Conservation (phyloP, 352 stramenopile species). For the Pythium guiyangense region DNA sequence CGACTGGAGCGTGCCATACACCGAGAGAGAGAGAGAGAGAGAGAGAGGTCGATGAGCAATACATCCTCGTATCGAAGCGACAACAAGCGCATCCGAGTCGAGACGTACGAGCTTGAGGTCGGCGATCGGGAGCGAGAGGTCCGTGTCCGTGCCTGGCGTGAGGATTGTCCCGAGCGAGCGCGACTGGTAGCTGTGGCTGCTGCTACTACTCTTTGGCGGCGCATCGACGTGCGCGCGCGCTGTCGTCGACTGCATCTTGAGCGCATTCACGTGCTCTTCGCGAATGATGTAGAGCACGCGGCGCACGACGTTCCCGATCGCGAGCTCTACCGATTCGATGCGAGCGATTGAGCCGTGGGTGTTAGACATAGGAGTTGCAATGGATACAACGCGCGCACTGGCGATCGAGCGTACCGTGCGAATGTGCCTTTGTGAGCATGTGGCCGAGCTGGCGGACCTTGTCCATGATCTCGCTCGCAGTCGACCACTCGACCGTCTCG, state of each 20-base stretch:
- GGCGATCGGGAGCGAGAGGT: slow-evolving; percentile 78
- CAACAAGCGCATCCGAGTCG: background rate
- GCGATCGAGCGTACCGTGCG: slow-evolving; percentile 32
- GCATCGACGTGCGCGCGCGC: slow-evolving; percentile 12
- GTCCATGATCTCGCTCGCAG: slow-evolving; percentile 77
- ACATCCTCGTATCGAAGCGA: background rate
- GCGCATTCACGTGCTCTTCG: slow-evolving; percentile 76
- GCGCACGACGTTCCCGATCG: slow-evolving; percentile 87
- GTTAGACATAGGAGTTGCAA: no score
- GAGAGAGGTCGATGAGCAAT: background rate
- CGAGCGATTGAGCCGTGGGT: background rate
- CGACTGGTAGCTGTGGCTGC: slow-evolving; percentile 55
- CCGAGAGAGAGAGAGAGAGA: background rate
- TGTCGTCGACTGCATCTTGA: slow-evolving; percentile 40
- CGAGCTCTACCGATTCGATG: slow-evolving; percentile 42
- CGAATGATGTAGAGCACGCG: slow-evolving; percentile 88
- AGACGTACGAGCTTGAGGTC: slow-evolving; percentile 69
- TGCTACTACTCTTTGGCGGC: slow-evolving; percentile 12
- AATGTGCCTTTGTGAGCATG: slow-evolving; percentile 80
- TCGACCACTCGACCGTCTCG: slow-evolving; percentile 76
- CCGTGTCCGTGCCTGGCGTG: slow-evolving; percentile 71
- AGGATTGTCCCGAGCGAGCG: slow-evolving; percentile 80
- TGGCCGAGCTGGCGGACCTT: slow-evolving; percentile 75
- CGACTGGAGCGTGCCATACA: slow-evolving; percentile 43
- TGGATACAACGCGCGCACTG: no score